Percentiles rank a stretch among this genome's conserved stretches.
Conservation (phyloP, 164 flowering plant genomes). For the Liriodendron chinense region DNA sequence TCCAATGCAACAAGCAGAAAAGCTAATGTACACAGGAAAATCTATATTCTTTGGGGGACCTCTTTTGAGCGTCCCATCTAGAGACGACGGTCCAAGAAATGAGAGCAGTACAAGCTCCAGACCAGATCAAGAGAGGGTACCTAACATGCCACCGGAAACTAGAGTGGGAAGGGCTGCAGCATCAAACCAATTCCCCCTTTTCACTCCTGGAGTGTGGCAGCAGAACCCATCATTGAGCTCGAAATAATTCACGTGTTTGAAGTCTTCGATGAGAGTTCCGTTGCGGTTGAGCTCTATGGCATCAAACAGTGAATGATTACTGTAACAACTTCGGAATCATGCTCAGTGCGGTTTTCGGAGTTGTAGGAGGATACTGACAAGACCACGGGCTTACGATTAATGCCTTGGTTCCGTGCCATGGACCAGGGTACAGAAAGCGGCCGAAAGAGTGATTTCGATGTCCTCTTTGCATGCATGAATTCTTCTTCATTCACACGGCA, state of each 20-base stretch:
- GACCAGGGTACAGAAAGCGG: neutral
- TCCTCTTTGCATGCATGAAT: neutral
- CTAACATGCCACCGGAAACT: conserved; percentile 34
- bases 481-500: neutral
- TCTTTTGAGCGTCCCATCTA: conserved; percentile 44
- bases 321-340: neutral
- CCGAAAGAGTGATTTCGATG: neutral
- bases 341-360: neutral
- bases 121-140: conserved; percentile 42
- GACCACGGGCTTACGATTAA: neutral
- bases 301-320: neutral
- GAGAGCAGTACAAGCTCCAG: conserved; percentile 35
- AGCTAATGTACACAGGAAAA: conserved; percentile 68
- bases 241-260: conserved; percentile 15
- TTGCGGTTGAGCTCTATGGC: neutral
- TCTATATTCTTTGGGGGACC: conserved; percentile 97
- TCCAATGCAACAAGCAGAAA: conserved; percentile 48
- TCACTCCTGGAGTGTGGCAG: conserved; percentile 48
- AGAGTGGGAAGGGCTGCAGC: conserved; percentile 54
- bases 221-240: conserved; percentile 29
- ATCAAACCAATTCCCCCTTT: conserved; percentile 80
- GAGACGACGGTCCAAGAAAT: conserved; percentile 35
- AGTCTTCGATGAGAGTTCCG: neutral
- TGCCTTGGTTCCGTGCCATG: neutral
- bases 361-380: no score